Conservation (phyloP, 1,284 basidiomycete genomes). For the Irpex lacteus region DNA sequence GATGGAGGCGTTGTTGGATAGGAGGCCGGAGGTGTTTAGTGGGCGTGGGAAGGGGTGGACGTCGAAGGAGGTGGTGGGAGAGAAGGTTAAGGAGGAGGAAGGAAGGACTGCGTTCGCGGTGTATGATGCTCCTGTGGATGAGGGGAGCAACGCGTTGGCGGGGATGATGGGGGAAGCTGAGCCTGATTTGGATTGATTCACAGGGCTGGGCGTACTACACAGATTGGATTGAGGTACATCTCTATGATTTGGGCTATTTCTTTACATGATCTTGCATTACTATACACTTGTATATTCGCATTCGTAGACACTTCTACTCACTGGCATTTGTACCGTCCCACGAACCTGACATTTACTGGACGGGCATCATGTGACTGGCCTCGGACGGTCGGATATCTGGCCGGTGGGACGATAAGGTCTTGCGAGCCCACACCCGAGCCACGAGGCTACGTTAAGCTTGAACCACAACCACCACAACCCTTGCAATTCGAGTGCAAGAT, state of each 20-base stretch:
- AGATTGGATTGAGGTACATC: no score
- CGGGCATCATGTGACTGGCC: background rate
- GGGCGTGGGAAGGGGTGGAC: constrained; percentile 82
- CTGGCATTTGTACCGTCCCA: no score
- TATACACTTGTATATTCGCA: no score
- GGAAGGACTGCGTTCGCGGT: constrained; percentile 76
- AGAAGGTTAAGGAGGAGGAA: constrained; percentile 19
- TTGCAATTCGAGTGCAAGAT: background rate
- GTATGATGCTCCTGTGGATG: constrained; percentile 70
- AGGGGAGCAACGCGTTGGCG: constrained; percentile 72
- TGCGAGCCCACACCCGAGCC: background rate
- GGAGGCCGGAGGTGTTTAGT: constrained; percentile 77
- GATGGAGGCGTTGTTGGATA: constrained; percentile 78
- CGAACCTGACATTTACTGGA: background rate
- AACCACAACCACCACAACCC: background rate
- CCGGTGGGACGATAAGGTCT: background rate
- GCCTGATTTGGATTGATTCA: background rate
- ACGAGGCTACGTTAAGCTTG: background rate
- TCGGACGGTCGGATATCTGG: background rate
- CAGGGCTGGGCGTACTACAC: no score
- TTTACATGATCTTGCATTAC: background rate
- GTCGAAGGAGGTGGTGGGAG: constrained; percentile 31
- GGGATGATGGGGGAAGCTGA: constrained; percentile 56
- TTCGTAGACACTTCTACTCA: no score
- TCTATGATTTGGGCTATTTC: background rate